Percentiles rank a stretch among this genome's conserved stretches.
phyloP scores from a whole-genome alignment of 139 green algal genomes.

The Pleodorina starrii region DNA sequence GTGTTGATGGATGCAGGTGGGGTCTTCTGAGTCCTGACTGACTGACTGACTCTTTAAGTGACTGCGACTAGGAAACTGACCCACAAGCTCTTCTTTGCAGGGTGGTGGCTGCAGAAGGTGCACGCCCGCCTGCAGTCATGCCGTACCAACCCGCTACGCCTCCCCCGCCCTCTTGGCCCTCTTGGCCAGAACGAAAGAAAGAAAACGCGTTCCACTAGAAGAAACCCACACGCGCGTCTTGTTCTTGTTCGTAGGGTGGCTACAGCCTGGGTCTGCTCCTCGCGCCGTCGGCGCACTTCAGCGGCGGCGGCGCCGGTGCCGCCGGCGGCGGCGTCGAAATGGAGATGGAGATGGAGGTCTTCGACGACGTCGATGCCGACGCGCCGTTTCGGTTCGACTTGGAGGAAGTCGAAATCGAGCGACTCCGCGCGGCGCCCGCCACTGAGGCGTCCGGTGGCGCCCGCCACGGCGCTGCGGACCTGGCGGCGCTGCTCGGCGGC shows the following conservation, averaged over 20 bases:
- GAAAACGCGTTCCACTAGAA: too few species aligned
- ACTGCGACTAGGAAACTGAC: too few species aligned
- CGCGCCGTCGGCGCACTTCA: background rate
- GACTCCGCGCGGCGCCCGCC: constrained; percentile 38
- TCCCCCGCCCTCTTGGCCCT: too few species aligned
- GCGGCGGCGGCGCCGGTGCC: background rate
- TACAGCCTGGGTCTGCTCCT: constrained; percentile 32
- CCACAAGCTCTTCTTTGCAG: too few species aligned
- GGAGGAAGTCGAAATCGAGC: constrained; percentile 54
- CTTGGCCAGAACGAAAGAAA: too few species aligned
- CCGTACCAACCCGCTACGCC: too few species aligned
- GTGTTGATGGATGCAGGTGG: too few species aligned
- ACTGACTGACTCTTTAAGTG: too few species aligned
- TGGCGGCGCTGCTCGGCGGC: constrained; percentile 21
- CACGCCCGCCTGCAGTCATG: too few species aligned
- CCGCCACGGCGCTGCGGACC: background rate
- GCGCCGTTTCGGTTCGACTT: constrained; percentile 44
- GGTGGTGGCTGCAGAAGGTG: too few species aligned
- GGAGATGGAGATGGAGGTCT: constrained; percentile 33
- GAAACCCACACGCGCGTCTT: too few species aligned
- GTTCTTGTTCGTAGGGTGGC: background rate
- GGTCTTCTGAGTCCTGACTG: too few species aligned
- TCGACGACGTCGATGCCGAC: constrained; percentile 32
- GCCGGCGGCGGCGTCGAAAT: background rate
- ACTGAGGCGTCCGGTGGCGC: background rate